phyloP scores from a whole-genome alignment of 2,329 filamentous ascomycete species.

The Nannizziopsis arthrosporioides region DNA sequence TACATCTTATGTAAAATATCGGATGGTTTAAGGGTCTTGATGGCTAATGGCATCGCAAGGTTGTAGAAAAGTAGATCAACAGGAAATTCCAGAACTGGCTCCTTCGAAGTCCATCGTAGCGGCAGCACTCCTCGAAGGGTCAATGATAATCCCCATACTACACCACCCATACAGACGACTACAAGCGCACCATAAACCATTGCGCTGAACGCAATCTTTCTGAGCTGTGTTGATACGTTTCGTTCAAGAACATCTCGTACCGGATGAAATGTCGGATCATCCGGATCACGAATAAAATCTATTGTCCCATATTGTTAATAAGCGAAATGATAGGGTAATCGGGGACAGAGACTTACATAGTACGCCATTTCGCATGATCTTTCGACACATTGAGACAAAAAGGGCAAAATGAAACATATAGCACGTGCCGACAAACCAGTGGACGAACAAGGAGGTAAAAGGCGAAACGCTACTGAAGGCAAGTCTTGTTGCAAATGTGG shows the following conservation, averaged over 20 bases:
- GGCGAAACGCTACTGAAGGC: slow-evolving; percentile 68
- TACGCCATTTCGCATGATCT: slow-evolving; percentile 90
- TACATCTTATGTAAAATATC: slow-evolving; percentile 77
- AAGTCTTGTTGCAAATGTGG: slow-evolving; percentile 64
- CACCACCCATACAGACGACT: slow-evolving; percentile 82
- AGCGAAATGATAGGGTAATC: not conserved
- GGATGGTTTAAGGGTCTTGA: slow-evolving; percentile 74
- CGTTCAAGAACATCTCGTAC: slow-evolving; percentile 93
- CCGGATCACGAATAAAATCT: slow-evolving; percentile 96
- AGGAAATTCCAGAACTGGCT: slow-evolving; percentile 87
- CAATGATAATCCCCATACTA: slow-evolving; percentile 79
- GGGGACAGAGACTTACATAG: slow-evolving; percentile 52
- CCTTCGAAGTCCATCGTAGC: slow-evolving; percentile 84
- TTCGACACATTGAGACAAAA: slow-evolving; percentile 97
- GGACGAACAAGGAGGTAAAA: slow-evolving; percentile 84
- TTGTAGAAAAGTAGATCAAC: slow-evolving; percentile 94
- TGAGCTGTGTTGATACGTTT: slow-evolving; percentile 79
- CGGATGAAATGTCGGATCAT: slow-evolving; percentile 95
- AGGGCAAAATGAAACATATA: slow-evolving; percentile 99
- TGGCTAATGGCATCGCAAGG: slow-evolving; percentile 78
- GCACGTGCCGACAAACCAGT: slow-evolving; percentile 97
- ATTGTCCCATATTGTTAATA: slow-evolving; percentile 9
- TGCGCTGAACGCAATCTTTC: slow-evolving; percentile 92
- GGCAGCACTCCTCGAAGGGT: slow-evolving; percentile 63
- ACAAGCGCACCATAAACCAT: slow-evolving; percentile 91